Evolutionary conservation across 331 rosid genomes (phyloP).

Genomic region (Stylosanthes scabra): DNA sequence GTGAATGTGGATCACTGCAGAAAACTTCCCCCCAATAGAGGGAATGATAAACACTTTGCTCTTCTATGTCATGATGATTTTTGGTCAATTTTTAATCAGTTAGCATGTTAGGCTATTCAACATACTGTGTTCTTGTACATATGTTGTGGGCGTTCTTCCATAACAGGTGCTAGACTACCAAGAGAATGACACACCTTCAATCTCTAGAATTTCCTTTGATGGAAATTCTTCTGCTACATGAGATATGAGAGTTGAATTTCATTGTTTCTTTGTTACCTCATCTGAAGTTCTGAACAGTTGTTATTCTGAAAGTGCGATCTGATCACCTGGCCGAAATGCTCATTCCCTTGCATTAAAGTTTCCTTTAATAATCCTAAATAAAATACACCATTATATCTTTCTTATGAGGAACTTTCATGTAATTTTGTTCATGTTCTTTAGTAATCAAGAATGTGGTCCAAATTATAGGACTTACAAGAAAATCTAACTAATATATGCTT

Average conservation of each 20-base stretch:
- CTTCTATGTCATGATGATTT: slow-evolving; percentile 31
- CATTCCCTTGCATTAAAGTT: not conserved
- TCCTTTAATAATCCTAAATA: too few species aligned
- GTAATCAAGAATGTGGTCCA: too few species aligned
- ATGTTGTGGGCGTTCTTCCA: slow-evolving; percentile 34
- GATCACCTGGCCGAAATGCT: not conserved
- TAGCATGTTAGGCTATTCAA: slow-evolving; percentile 19
- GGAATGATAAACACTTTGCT: slow-evolving; percentile 18
- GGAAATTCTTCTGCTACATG: not conserved
- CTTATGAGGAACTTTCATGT: too few species aligned
- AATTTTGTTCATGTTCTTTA: too few species aligned
- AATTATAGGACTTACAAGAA: too few species aligned
- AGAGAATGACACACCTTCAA: not conserved
- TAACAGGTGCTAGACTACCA: slow-evolving; percentile 24
- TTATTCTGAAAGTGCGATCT: slow-evolving; percentile 6
- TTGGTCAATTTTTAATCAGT: slow-evolving; percentile 28
- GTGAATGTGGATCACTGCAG: slow-evolving; percentile 33
- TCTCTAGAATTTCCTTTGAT: slow-evolving; percentile 11
- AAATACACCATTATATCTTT: too few species aligned
- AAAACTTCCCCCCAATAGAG: slow-evolving; percentile 3
- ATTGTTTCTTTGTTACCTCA: slow-evolving; percentile 13
- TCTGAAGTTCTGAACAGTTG: slow-evolving; percentile 28
- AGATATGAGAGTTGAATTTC: slow-evolving; percentile 6
- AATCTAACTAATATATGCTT: too few species aligned
- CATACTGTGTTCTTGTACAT: slow-evolving; percentile 52